phyloP scores from a whole-genome alignment of 768 basidiomycete genomes.

The Podaxis sp. region DNA sequence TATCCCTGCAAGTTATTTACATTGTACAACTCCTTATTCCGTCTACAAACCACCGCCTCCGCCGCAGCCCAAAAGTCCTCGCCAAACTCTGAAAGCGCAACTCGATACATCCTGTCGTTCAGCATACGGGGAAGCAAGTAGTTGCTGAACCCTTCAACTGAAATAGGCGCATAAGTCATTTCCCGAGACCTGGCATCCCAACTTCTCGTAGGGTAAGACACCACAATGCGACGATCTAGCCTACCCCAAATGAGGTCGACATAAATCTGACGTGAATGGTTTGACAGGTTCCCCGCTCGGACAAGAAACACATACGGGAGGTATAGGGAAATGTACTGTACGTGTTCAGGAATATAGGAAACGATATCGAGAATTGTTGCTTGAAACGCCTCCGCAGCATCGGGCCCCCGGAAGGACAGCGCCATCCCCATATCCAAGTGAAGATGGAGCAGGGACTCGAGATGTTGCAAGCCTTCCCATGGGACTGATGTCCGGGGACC shows the following conservation, averaged over 20 bases:
- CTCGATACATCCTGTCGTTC: not conserved
- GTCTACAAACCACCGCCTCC: not conserved
- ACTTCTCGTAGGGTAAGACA: not conserved
- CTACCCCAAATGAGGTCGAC: slow-evolving; percentile 4
- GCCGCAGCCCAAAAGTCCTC: slow-evolving; percentile 4
- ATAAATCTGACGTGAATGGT: not conserved
- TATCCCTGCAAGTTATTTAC: not conserved
- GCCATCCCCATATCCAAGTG: not conserved
- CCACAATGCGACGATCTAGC: not conserved
- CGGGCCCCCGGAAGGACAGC: not conserved
- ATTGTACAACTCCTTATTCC: not conserved
- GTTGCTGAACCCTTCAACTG: not conserved
- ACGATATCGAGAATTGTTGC: not conserved
- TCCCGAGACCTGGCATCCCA: not conserved
- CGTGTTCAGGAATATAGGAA: not conserved
- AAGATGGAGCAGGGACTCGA: not conserved
- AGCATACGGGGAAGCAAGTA: not conserved
- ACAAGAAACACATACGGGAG: not conserved
- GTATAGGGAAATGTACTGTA: not conserved
- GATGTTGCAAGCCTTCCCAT: not conserved
- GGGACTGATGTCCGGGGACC: not conserved
- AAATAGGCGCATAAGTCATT: not conserved
- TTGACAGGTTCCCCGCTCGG: not conserved
- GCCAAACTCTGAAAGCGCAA: not conserved
- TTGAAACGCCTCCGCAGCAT: not conserved